phyloP scores from a whole-genome alignment of 2,329 filamentous ascomycete genomes.

The Pseudocercospora crystallina region DNA sequence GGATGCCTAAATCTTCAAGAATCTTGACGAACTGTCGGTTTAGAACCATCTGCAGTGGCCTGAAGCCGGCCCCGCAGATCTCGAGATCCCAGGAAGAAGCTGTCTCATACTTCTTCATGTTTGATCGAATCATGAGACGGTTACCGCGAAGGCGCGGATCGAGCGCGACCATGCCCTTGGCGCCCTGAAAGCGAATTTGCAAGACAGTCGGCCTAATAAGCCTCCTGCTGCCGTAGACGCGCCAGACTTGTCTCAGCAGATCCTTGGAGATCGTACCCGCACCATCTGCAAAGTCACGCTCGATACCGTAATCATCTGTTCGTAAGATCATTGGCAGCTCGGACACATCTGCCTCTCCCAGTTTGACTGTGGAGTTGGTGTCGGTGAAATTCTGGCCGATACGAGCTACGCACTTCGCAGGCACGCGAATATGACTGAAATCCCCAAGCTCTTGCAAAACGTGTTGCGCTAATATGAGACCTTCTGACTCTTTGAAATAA shows the following conservation, averaged over 20 bases:
- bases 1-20: conserved; percentile 71
- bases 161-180: conserved; percentile 76
- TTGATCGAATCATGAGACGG: conserved; percentile 62
- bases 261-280: conserved; percentile 69
- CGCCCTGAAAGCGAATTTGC: conserved; percentile 71
- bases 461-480: conserved; percentile 35
- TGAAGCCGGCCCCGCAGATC: conserved; percentile 69
- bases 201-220: conserved; percentile 61
- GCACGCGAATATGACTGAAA: conserved; percentile 53
- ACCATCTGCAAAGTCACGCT: conserved; percentile 72
- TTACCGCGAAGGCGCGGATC: conserved; percentile 61
- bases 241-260: conserved; percentile 62
- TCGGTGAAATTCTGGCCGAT: conserved; percentile 72
- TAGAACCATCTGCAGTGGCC: conserved; percentile 66
- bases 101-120: conserved; percentile 77
- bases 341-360: conserved; percentile 39
- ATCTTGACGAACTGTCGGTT: conserved; percentile 86
- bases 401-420: conserved; percentile 59
- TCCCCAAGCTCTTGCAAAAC: conserved; percentile 51
- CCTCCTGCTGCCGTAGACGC: conserved; percentile 48
- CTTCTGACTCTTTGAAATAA: conserved; percentile 39
- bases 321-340: conserved; percentile 54
- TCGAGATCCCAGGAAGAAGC: conserved; percentile 58
- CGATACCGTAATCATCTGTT: conserved; percentile 34
- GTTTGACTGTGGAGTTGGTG: conserved; percentile 62